Evolutionary conservation across 768 basidiomycete genomes (phyloP), one percentile per base, ranked within the genome.

Genomic region (Exidia glandulosa): DNA sequence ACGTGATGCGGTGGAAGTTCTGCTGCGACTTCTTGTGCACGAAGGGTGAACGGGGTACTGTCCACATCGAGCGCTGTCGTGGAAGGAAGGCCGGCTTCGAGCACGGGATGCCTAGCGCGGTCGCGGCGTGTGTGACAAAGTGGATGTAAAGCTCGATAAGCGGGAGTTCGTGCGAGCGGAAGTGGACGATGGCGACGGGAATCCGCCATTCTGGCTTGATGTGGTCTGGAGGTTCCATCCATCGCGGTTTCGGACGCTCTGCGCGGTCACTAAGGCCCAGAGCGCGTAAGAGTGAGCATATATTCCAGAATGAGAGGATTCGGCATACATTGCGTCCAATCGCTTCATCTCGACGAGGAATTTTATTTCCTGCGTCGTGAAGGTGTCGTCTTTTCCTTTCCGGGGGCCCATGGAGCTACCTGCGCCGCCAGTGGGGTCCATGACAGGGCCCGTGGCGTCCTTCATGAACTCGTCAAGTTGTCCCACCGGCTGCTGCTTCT

Each of bases 1-100:
- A 88, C 58, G 86, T 85, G 66, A 77, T 81, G 30, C 90, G 77
- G 70, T 93, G 87, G 70, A 95, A 98, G 73, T 97, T 98, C 76
- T 98, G 94, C 72, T 97, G 94, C 19, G 81, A 76, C 73, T 95
- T 96, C 69, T 98, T 98, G 71, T 94, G 87, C 4, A 82, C 85
- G 69, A 98, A 98, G 10, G 95, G 94, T 3, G 83, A 81, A 34
- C 86, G 82, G 9, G 80, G 78, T 19, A 96, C 94, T 0, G 95
- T 96, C 85, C 90, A 91, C 10, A 96, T 74, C 3, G 80, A 77
- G 50, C 89, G 86, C 63, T 85, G 77, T 2, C 81, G 90, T 0
- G 92, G 93, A 0, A 95, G 81, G 3, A 74, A 72, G 14, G 79
- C 77, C 12, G 84, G 77, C 19, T 79, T 76, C 2, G 90, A 86